A percentile compares a stretch with the other conserved stretches of the same genome.
Conservation (phyloP, 257 asterid genomes). For the Nicotiana paniculata region DNA sequence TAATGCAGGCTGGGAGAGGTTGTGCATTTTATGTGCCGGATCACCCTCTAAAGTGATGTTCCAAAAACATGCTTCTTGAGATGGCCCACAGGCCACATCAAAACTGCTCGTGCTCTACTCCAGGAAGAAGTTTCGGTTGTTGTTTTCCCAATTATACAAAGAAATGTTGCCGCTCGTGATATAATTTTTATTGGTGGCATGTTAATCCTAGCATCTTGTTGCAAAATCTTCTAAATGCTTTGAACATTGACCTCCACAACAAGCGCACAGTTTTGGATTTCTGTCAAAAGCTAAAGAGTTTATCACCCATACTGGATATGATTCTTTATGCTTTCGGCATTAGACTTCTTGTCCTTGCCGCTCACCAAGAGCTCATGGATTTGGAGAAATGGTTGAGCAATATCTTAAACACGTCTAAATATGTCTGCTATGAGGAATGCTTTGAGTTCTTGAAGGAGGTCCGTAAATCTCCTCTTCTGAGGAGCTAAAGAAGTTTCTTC, state of each 20-base stretch:
- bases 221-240: conserved; percentile 69
- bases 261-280: conserved; percentile 57
- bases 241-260: conserved; percentile 56
- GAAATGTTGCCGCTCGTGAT: conserved; percentile 35
- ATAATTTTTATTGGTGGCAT: conserved; percentile 51
- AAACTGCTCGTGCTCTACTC: conserved; percentile 84
- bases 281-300: conserved; percentile 82
- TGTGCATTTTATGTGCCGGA: conserved; percentile 78
- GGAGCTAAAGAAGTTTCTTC: conserved; percentile 47
- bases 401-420: conserved; percentile 47
- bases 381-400: conserved; percentile 77
- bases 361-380: conserved; percentile 66
- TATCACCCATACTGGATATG: conserved; percentile 47
- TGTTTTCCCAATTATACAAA: conserved; percentile 49
- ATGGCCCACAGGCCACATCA: conserved; percentile 80
- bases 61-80: conserved; percentile 81
- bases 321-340: conserved; percentile 33
- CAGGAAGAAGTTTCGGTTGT: conserved; percentile 73
- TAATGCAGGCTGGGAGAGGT: conserved; percentile 71
- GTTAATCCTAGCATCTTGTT: conserved; percentile 61
- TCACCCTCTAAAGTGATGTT: conserved; percentile 68
- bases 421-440: conserved; percentile 86
- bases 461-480: conserved; percentile 72
- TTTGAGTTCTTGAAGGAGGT: conserved; percentile 76
- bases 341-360: conserved; percentile 80